These are phyloP conservation scores for Metarhizium sp. DNA, from an alignment of 2,329 filamentous ascomycete genomes.

Conservation along the genomic window DNA sequence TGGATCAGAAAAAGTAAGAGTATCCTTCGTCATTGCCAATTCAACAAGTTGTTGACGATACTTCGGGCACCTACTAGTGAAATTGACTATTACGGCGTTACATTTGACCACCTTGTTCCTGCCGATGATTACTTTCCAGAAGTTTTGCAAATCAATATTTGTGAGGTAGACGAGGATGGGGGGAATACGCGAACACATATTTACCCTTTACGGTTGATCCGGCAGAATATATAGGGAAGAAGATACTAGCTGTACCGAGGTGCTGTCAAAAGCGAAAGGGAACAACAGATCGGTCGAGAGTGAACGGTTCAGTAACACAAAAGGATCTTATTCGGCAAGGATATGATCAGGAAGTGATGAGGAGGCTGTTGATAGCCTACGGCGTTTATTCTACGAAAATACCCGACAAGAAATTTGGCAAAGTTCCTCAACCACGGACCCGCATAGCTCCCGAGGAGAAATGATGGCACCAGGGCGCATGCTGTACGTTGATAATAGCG, in stretches of 20 bases:
- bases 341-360: too few species aligned
- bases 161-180: slow-evolving; percentile 25
- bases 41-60: too few species aligned
- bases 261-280: slow-evolving; percentile 22
- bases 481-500: too few species aligned
- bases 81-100: slow-evolving; percentile 22
- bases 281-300: not conserved
- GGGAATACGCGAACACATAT: slow-evolving; percentile 23
- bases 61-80: not conserved
- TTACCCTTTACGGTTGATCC: slow-evolving; percentile 25
- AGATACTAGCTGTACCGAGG: slow-evolving; percentile 29
- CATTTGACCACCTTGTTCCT: slow-evolving; percentile 30
- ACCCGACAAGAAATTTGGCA: too few species aligned
- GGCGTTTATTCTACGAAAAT: too few species aligned
- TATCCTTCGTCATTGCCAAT: not conserved
- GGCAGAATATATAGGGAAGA: slow-evolving; percentile 27
- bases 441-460: too few species aligned
- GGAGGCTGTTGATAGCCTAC: too few species aligned
- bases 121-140: slow-evolving; percentile 26
- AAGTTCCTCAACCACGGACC: too few species aligned
- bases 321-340: too few species aligned
- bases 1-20: not conserved
- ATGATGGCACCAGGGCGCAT: too few species aligned
- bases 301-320: not conserved
- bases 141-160: slow-evolving; percentile 32